Conservation (phyloP, 164 flowering plant genomes). For the Aristolochia californica region DNA sequence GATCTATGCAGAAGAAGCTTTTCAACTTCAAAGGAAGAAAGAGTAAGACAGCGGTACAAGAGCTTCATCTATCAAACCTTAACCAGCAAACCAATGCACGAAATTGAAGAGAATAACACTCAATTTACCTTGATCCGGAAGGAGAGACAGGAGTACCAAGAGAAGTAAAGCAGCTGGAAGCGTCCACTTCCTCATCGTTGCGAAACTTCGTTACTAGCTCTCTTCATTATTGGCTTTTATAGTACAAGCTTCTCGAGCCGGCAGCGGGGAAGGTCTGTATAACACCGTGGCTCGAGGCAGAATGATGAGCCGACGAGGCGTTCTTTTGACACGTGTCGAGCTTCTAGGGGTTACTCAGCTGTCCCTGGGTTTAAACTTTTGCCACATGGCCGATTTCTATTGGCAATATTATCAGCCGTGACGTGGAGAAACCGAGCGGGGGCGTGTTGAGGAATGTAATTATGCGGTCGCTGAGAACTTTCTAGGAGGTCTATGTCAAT, state of each 20-base stretch:
- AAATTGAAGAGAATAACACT: not conserved
- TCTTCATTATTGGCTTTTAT: not conserved
- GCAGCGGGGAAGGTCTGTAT: not conserved
- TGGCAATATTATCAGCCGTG: not conserved
- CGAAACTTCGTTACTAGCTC: not conserved
- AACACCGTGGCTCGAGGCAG: slow-evolving; percentile 2
- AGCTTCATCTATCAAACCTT: too few species aligned
- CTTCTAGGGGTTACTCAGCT: not conserved
- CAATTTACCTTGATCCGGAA: slow-evolving; percentile 72
- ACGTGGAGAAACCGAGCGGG: not conserved
- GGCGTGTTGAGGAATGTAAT: too few species aligned
- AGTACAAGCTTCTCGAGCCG: not conserved
- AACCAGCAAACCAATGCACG: not conserved
- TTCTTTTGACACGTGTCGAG: slow-evolving; percentile 13
- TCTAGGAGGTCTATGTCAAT: too few species aligned
- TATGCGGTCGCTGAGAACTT: too few species aligned
- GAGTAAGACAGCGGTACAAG: too few species aligned
- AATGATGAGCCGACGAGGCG: slow-evolving; percentile 25
- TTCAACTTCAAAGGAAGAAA: too few species aligned
- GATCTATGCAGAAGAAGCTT: not conserved
- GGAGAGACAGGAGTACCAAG: slow-evolving; percentile 50
- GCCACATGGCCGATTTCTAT: not conserved
- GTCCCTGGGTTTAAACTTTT: slow-evolving; percentile 24
- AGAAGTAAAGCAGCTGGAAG: slow-evolving; percentile 59
- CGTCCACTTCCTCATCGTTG: slow-evolving; percentile 73